Percentiles rank a stretch among this genome's conserved stretches.
phyloP scores from a whole-genome alignment of 768 basidiomycete genomes.

The Scleroderma citrinum region DNA sequence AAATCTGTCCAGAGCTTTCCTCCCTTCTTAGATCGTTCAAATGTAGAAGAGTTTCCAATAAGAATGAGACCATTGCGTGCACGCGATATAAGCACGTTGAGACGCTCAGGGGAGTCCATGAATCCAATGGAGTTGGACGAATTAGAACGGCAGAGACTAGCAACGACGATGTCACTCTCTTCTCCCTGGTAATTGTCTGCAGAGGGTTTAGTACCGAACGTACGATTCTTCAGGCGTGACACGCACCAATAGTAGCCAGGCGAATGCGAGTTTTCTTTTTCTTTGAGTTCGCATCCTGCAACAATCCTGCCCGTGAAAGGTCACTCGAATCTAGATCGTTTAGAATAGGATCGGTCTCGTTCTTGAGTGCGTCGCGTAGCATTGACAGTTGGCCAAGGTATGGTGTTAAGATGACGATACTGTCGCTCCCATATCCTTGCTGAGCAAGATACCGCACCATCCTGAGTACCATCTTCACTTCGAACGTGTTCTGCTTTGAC shows the following conservation, averaged over 20 bases:
- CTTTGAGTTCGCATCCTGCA: constrained; percentile 35
- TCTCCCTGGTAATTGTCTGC: constrained; percentile 76
- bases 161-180: constrained; percentile 63
- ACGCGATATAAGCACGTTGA: constrained; percentile 67
- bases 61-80: constrained; percentile 63
- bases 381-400: constrained; percentile 59
- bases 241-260: constrained; percentile 58
- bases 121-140: constrained; percentile 54
- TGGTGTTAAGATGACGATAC: constrained; percentile 62
- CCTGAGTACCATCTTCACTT: constrained; percentile 59
- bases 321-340: constrained; percentile 60
- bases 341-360: constrained; percentile 51
- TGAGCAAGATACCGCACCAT: constrained; percentile 61
- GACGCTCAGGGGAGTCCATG: constrained; percentile 62
- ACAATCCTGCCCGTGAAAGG: constrained; percentile 50
- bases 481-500: constrained; percentile 58
- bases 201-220: no score
- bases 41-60: constrained; percentile 60
- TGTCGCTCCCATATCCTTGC: constrained; percentile 60
- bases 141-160: constrained; percentile 61
- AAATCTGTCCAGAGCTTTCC: constrained; percentile 46
- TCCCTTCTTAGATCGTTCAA: constrained; percentile 45
- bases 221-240: no score
- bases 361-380: constrained; percentile 40
- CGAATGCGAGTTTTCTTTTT: constrained; percentile 42